phyloP scores from a whole-genome alignment of 2,329 filamentous ascomycete genomes.

The Exophiala sp. region DNA sequence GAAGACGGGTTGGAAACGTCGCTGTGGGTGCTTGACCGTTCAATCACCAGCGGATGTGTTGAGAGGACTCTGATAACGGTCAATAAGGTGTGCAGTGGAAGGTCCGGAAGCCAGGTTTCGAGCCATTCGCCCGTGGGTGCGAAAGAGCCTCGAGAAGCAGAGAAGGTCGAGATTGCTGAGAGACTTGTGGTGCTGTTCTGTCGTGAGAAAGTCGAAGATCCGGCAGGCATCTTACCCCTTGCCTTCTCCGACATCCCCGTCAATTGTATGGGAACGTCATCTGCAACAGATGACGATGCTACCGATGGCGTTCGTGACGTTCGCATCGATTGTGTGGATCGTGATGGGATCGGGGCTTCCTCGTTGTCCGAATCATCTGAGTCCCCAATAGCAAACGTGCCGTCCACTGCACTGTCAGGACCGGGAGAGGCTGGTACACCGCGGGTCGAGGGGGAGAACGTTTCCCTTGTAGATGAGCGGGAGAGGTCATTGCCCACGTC shows the following conservation, averaged over 20 bases:
- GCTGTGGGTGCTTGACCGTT: conserved; percentile 25
- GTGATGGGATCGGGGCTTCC: conserved; percentile 58
- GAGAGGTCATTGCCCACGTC: conserved; percentile 13
- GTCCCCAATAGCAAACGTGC: conserved; percentile 85
- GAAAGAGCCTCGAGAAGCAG: conserved; percentile 59
- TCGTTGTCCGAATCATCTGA: conserved; percentile 69
- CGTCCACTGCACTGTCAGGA: conserved; percentile 47
- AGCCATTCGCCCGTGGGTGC: conserved; percentile 80
- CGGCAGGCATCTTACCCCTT: conserved; percentile 88
- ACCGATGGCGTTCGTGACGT: conserved; percentile 65
- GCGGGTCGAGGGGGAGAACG: conserved; percentile 10
- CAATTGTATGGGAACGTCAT: conserved; percentile 78
- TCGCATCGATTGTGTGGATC: conserved; percentile 53
- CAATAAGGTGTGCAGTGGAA: conserved; percentile 83
- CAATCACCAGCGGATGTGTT: conserved; percentile 41
- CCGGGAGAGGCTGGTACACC: conserved; percentile 6
- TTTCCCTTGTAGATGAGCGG: conserved; percentile 18
- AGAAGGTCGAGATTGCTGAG: conserved; percentile 59
- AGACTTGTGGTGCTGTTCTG: conserved; percentile 88
- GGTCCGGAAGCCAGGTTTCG: conserved; percentile 86
- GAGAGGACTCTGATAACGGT: conserved; percentile 64
- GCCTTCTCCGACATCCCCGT: conserved; percentile 97
- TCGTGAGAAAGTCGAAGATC: conserved; percentile 75
- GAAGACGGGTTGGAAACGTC: conserved; percentile 15
- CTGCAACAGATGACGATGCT: conserved; percentile 60